Conservation (phyloP, 345 rosid species). For the Populus davidiana region DNA sequence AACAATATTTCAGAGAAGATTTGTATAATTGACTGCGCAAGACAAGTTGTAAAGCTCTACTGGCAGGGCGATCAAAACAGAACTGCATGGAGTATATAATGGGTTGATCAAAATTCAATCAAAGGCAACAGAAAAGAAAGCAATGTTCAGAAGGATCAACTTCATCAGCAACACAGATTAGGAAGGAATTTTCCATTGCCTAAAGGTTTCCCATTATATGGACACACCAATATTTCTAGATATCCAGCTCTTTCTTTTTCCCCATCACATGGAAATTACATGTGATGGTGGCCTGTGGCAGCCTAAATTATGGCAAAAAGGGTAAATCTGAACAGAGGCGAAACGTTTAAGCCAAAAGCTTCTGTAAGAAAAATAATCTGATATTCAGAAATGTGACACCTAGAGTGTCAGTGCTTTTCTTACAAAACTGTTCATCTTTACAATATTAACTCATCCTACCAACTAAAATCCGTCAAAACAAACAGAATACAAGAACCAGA, state of each 20-base stretch:
- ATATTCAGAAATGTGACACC: background rate
- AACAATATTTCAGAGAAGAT: background rate
- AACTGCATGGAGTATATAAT: background rate
- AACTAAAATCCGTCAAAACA: background rate
- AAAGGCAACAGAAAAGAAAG: slow-evolving; percentile 1
- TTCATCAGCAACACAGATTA: no score
- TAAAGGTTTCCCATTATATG: no score
- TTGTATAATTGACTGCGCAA: background rate
- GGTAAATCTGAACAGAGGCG: background rate
- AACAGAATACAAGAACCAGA: background rate
- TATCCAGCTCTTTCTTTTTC: background rate
- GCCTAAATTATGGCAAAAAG: background rate
- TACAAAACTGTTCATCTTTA: background rate
- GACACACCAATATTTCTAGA: background rate
- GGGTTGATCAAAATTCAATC: background rate
- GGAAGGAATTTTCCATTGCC: no score
- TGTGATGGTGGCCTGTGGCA: background rate
- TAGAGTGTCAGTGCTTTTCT: background rate
- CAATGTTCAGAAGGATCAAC: no score
- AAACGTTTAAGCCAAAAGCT: background rate
- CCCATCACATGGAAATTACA: background rate
- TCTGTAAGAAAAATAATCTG: background rate
- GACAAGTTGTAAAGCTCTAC: background rate
- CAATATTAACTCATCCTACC: background rate
- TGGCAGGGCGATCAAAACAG: background rate